These are phyloP conservation scores for Exophiala mesophila DNA, from an alignment of 2,329 filamentous ascomycete genomes.

Conservation along the genomic window DNA sequence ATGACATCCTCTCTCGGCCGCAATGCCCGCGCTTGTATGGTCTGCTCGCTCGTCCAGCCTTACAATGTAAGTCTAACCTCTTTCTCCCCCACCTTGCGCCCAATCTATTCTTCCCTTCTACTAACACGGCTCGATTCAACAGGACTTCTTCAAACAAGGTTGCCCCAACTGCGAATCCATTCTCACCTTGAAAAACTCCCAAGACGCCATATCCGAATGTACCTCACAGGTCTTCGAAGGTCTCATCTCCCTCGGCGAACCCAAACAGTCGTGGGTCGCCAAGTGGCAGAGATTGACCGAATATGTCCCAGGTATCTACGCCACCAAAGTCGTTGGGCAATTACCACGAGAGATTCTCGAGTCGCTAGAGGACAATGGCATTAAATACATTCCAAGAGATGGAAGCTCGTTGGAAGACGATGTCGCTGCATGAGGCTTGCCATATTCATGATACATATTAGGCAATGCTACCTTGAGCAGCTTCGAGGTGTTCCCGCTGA, in stretches of 20 bases:
- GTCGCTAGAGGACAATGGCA: conserved; percentile 54
- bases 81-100: conserved; percentile 1
- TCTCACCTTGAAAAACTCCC: conserved; percentile 72
- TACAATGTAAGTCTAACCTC: conserved; percentile 54
- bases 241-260: conserved; percentile 77
- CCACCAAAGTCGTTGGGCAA: conserved; percentile 82
- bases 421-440: conserved; percentile 14
- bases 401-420: conserved; percentile 45
- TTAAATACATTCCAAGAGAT: conserved; percentile 56
- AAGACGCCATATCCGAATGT: conserved; percentile 82
- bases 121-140: conserved; percentile 10
- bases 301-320: conserved; percentile 86
- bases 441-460: too few species aligned
- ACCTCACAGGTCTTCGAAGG: conserved; percentile 96
- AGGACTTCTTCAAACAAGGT: conserved; percentile 81
- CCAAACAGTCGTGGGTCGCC: conserved; percentile 86
- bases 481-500: too few species aligned
- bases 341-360: conserved; percentile 55
- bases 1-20: conserved; percentile 62
- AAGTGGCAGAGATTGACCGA: conserved; percentile 88
- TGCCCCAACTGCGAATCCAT: conserved; percentile 97
- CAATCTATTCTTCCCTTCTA: conserved; percentile 1
- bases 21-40: conserved; percentile 94
- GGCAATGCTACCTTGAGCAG: too few species aligned
- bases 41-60: conserved; percentile 91